Conservation (phyloP, 2,329 filamentous ascomycete genomes). For the Fusarium kyushuense region DNA sequence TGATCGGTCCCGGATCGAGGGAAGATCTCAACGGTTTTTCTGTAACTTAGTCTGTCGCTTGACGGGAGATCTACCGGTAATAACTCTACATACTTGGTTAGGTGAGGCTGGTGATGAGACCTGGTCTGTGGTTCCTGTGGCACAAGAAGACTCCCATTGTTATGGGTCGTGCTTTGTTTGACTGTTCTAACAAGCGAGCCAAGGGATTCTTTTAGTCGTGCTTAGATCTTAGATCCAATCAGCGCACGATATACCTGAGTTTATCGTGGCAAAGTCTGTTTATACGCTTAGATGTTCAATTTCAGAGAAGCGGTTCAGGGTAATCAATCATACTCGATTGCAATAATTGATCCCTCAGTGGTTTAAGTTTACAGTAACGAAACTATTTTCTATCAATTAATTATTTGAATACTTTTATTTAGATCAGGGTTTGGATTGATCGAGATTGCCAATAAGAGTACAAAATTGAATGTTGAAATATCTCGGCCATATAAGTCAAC, state of each 20-base stretch:
- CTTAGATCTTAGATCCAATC: neutral
- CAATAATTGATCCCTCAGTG: too few species aligned
- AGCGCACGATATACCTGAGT: neutral
- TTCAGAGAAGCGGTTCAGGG: conserved; percentile 2
- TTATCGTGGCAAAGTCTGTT: neutral
- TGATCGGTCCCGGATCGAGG: conserved; percentile 8
- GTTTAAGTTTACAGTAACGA: neutral
- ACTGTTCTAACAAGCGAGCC: conserved; percentile 19
- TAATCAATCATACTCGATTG: neutral
- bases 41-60: conserved; percentile 4
- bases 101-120: conserved; percentile 25
- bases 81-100: neutral
- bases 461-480: too few species aligned
- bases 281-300: neutral
- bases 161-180: conserved; percentile 23
- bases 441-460: neutral
- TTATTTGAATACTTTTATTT: neutral
- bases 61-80: conserved; percentile 19
- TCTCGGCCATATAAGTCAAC: neutral
- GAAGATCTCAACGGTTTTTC: conserved; percentile 26
- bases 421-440: neutral
- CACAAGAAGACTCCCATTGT: conserved; percentile 1
- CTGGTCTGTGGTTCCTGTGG: conserved; percentile 12
- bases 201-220: neutral
- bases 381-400: neutral